Evolutionary conservation across 1,284 basidiomycete genomes (phyloP).

Genomic region (Leccinum angustisporum): DNA sequence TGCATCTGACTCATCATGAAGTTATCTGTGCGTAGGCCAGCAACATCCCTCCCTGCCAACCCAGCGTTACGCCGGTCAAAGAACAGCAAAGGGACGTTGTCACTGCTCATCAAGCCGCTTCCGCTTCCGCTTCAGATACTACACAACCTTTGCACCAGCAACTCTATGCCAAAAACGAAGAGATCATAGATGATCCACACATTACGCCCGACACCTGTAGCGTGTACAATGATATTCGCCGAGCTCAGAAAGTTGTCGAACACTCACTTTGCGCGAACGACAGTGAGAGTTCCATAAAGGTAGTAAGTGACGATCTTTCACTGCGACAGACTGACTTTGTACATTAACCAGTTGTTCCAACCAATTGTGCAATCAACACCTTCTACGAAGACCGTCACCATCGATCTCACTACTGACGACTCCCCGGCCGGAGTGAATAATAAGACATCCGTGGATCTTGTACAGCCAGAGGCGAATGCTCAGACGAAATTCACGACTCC

Average conservation of each 20-base stretch:
- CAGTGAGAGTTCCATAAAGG: conserved; percentile 9
- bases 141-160: conserved; percentile 1
- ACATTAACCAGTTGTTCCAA: conserved; percentile 15
- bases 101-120: background rate
- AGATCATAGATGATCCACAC: background rate
- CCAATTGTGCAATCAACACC: conserved; percentile 11
- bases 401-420: conserved; percentile 33
- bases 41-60: background rate
- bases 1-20: background rate
- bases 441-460: background rate
- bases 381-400: conserved; percentile 11
- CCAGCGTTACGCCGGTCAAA: background rate
- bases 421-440: conserved; percentile 15
- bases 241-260: background rate
- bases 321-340: background rate
- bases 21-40: conserved; percentile 11
- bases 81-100: background rate
- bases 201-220: background rate
- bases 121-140: background rate
- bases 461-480: background rate
- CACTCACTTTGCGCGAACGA: conserved; percentile 4
- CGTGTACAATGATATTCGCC: background rate
- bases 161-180: conserved; percentile 4
- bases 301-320: conserved; percentile 16
- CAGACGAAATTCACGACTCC: background rate